Percentiles rank a stretch among this genome's conserved stretches.
Conservation (phyloP, 768 basidiomycete genomes). For the Hemileccinum impolitum region DNA sequence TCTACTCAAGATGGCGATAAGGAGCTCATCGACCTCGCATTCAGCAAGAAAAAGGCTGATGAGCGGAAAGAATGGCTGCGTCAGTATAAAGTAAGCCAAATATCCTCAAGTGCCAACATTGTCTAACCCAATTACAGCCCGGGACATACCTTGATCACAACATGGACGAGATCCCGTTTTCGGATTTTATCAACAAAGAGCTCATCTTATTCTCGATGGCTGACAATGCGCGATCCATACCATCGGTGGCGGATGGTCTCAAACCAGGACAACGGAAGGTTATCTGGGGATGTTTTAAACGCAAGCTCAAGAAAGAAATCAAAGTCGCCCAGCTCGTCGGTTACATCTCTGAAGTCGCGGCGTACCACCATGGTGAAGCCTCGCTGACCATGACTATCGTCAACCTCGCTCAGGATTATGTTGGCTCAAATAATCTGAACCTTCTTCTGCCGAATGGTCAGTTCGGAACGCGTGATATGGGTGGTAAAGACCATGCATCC, state of each 20-base stretch:
- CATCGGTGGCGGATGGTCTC: conserved; percentile 88
- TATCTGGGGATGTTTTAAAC: conserved; percentile 93
- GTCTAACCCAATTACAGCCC: conserved; percentile 48
- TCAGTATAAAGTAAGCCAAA: conserved; percentile 68
- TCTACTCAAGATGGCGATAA: conserved; percentile 77
- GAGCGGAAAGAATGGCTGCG: conserved; percentile 98
- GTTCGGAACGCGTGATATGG: conserved; percentile 90
- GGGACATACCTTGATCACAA: conserved; percentile 93
- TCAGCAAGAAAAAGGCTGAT: conserved; percentile 99
- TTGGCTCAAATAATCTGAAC: conserved; percentile 95
- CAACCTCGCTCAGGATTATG: conserved; percentile 89
- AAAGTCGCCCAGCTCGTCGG: conserved; percentile 97
- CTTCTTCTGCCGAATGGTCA: conserved; percentile 86
- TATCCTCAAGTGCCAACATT: neutral
- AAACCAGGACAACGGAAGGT: conserved; percentile 99
- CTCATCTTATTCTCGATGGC: conserved; percentile 99
- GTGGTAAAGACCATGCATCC: conserved; percentile 95
- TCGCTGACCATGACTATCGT: conserved; percentile 88
- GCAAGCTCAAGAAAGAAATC: conserved; percentile 87
- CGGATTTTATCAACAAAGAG: conserved; percentile 98
- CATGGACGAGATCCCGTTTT: conserved; percentile 77
- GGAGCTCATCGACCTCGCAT: conserved; percentile 92
- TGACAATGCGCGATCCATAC: conserved; percentile 97
- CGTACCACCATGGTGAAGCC: conserved; percentile 95
- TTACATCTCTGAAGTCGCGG: conserved; percentile 90